These are phyloP conservation scores for Calycina herbarum DNA, from an alignment of 2,329 filamentous ascomycete species.

Conservation along the genomic window DNA sequence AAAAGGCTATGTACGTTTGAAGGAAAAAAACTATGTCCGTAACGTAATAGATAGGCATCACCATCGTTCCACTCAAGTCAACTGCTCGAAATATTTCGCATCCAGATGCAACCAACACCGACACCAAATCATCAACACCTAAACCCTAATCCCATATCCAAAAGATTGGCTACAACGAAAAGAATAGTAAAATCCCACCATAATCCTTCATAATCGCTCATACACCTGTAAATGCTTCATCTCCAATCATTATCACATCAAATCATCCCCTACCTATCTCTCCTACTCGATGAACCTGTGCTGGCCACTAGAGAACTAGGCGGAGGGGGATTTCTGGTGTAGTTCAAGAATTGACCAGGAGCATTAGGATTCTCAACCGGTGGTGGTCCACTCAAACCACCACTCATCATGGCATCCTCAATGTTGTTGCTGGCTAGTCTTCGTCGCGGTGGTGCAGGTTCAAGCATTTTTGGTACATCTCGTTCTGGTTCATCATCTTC, in stretches of 20 bases:
- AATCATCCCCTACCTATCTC: constrained; percentile 7
- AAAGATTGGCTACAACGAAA: not conserved
- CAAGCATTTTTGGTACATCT: constrained; percentile 32
- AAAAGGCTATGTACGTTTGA: not conserved
- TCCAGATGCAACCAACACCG: not conserved
- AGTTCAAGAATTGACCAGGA: constrained; percentile 26
- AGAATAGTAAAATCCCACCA: not conserved
- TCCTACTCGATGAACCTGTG: constrained; percentile 5
- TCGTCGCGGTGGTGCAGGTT: constrained; percentile 27
- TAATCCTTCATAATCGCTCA: not conserved
- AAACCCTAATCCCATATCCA: not conserved
- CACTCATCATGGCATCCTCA: constrained; percentile 34
- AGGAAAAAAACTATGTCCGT: not conserved
- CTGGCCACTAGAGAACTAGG: not conserved
- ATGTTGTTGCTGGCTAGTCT: constrained; percentile 20
- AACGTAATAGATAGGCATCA: not conserved
- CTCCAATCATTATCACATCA: constrained; percentile 5
- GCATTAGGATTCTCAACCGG: constrained; percentile 21
- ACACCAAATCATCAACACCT: not conserved
- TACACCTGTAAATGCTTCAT: not conserved
- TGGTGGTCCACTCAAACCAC: constrained; percentile 27
- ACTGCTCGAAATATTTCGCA: not conserved
- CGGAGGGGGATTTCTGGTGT: constrained; percentile 24
- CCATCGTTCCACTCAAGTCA: not conserved
- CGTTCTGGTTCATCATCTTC: constrained; percentile 23